phyloP scores from a whole-genome alignment of 208 protist species.

The Trypanosomatidae sp. region DNA sequence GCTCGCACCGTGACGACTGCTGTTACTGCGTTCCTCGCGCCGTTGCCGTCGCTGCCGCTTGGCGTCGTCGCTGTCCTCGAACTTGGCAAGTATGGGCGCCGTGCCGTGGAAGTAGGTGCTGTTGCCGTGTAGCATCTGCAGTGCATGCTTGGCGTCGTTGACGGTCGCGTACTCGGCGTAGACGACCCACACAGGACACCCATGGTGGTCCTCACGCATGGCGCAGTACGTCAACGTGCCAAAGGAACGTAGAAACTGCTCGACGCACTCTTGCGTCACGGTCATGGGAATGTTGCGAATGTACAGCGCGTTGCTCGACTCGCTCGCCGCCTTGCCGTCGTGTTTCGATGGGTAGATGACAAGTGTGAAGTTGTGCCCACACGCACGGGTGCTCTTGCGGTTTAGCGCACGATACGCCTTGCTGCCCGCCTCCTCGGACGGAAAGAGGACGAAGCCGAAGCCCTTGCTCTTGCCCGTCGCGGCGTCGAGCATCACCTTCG shows the following conservation, averaged over 20 bases:
- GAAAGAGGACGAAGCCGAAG: constrained; percentile 96
- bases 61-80: constrained; percentile 60
- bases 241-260: constrained; percentile 55
- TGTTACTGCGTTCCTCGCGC: constrained; percentile 29
- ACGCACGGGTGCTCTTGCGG: constrained; percentile 28
- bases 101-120: constrained; percentile 44
- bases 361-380: constrained; percentile 57
- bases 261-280: constrained; percentile 39
- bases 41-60: constrained; percentile 68
- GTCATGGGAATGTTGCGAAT: constrained; percentile 69
- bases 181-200: constrained; percentile 69
- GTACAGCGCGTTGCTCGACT: constrained; percentile 49
- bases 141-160: constrained; percentile 36
- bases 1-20: neutral
- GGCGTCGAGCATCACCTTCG: constrained; percentile 83
- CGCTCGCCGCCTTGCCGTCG: constrained; percentile 45
- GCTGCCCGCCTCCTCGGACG: constrained; percentile 68
- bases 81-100: constrained; percentile 67
- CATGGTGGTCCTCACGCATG: constrained; percentile 80
- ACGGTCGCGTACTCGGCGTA: constrained; percentile 73
- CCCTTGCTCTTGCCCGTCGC: constrained; percentile 86
- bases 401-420: constrained; percentile 67
- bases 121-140: constrained; percentile 58
- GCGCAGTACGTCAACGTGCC: constrained; percentile 67
- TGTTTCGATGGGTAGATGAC: constrained; percentile 81